Percentiles rank a stretch among this genome's conserved stretches.
These are phyloP conservation scores for Asterionellopsis glacialis DNA, from an alignment of 108 stramenopile species.

Conservation along the genomic window DNA sequence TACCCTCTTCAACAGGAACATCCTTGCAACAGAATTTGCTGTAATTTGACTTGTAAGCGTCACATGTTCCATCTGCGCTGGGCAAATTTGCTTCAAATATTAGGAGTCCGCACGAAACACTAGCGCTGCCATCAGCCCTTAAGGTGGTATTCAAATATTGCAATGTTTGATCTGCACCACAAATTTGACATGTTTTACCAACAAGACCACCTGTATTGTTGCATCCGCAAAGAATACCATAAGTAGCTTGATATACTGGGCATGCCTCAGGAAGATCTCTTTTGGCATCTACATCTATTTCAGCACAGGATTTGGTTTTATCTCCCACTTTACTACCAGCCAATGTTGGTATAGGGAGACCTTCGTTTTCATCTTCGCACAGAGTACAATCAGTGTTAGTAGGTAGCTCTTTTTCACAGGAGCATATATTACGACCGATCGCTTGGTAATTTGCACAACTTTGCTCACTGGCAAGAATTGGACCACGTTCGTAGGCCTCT, in stretches of 20 bases:
- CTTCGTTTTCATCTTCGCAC: conserved; percentile 12
- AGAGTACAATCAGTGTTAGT: conserved; percentile 17
- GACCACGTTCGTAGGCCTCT: conserved; percentile 16
- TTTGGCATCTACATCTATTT: conserved; percentile 22
- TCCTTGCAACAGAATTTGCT: too few relatives aligned
- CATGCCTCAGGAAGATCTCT: conserved; percentile 16
- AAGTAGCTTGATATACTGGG: conserved; percentile 14
- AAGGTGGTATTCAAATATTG: not conserved
- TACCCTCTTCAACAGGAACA: too few relatives aligned
- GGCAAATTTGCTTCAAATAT: too few relatives aligned
- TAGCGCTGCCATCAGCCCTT: not conserved
- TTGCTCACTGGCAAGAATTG: not conserved
- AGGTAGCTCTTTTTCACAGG: conserved; percentile 8
- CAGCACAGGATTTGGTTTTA: conserved; percentile 13
- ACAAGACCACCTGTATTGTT: conserved; percentile 1
- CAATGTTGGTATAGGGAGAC: conserved; percentile 16
- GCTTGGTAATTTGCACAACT: conserved; percentile 13
- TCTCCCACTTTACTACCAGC: not conserved
- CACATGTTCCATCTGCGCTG: not conserved
- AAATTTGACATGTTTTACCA: too few relatives aligned
- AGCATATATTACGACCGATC: conserved; percentile 21
- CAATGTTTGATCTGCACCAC: not conserved
- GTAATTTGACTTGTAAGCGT: too few relatives aligned
- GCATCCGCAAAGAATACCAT: conserved; percentile 22
- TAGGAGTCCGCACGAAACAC: not conserved